Percentiles rank a stretch among this genome's conserved stretches.
Conservation (phyloP, 2,329 filamentous ascomycete species). For the Verticillium alfalfae region DNA sequence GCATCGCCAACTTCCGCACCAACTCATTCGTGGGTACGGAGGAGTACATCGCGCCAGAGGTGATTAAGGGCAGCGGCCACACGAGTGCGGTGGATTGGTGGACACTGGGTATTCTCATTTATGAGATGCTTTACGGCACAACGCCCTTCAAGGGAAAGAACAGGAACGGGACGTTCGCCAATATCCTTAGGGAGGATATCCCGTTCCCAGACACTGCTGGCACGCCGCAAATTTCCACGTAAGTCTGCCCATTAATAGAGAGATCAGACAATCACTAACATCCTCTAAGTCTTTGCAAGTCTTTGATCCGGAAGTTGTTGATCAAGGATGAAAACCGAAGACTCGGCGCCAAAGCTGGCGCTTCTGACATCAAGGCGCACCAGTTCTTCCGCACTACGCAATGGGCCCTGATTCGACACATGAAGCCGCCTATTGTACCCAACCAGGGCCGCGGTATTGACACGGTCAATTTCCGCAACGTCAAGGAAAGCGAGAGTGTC, state of each 20-base stretch:
- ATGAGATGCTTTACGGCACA: slow-evolving; percentile 98
- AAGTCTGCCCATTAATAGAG: slow-evolving; percentile 31
- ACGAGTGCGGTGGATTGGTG: slow-evolving; percentile 99
- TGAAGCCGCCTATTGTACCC: slow-evolving; percentile 96
- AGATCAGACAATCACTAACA: slow-evolving; percentile 9
- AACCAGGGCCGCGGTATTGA: slow-evolving; percentile 86
- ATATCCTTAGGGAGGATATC: slow-evolving; percentile 92
- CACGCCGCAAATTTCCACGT: slow-evolving; percentile 86
- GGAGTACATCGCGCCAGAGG: slow-evolving; percentile 97
- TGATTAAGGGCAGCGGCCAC: slow-evolving; percentile 97
- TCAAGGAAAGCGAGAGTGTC: slow-evolving; percentile 94
- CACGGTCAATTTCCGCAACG: slow-evolving; percentile 94
- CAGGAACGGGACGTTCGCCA: slow-evolving; percentile 94
- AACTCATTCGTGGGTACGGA: slow-evolving; percentile 99
- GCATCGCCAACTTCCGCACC: slow-evolving; percentile 95
- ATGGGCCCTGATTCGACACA: slow-evolving; percentile 94
- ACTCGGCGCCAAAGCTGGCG: slow-evolving; percentile 87
- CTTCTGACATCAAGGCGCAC: slow-evolving; percentile 93
- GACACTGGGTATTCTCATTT: slow-evolving; percentile 94
- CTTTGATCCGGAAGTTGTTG: slow-evolving; percentile 87
- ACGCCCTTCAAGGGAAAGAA: slow-evolving; percentile 99
- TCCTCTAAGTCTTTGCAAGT: slow-evolving; percentile 77
- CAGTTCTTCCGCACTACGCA: slow-evolving; percentile 95
- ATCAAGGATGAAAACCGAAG: slow-evolving; percentile 97
- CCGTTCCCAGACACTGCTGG: slow-evolving; percentile 88